Base-by-base conservation (phyloP, 139 green algal genomes). In the Micractinium sp. region DNA sequence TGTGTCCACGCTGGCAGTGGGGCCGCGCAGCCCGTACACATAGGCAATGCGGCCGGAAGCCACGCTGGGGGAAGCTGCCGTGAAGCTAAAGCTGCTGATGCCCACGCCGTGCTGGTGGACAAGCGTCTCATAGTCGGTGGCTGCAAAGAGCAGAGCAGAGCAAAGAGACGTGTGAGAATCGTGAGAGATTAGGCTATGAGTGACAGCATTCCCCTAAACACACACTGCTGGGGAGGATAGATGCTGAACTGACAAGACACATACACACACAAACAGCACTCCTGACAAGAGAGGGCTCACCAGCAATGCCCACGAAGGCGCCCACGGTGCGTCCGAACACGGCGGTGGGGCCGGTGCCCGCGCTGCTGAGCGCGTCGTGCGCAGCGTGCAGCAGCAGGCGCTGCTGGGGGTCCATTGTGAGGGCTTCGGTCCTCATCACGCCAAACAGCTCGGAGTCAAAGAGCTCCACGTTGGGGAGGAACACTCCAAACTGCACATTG, bases 361-460 rank as follows among this genome's bases (percentile, higher is more conserved):
- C 74, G 41, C 29, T 25, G 75, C 53, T 66, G 73, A 94, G 82
- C n/a, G 95, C 95, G 0, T 73, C 67, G 2, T 90, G 82, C 16
- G 90, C 84, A 31, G 95, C 83, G 81, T 96, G 91, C 82, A 97
- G 85, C 88, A 97, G 91, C 85, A 97, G 83, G 25, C 96, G 92
- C 87, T 98, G 96, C 92, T 98, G 96, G 3, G 94, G 94, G 90
- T 98, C 96, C 92, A 95, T 95, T 69, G 83, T 80, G 1, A 89
- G 29, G 0, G 92, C 92, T 41, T 96, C 94, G 19, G 79, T 85
- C 31, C 84, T 75, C 18, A 91, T 93, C 38, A 93, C 83, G 36
- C 85, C 63, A 82, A 97, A 95, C 38, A 89, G 84, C n/a, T 92
- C 91, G 25, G 69, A 20, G 27, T 95, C 92, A 81, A 96, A 98